phyloP scores from a whole-genome alignment of 768 basidiomycete species.

The Serendipita indica region DNA sequence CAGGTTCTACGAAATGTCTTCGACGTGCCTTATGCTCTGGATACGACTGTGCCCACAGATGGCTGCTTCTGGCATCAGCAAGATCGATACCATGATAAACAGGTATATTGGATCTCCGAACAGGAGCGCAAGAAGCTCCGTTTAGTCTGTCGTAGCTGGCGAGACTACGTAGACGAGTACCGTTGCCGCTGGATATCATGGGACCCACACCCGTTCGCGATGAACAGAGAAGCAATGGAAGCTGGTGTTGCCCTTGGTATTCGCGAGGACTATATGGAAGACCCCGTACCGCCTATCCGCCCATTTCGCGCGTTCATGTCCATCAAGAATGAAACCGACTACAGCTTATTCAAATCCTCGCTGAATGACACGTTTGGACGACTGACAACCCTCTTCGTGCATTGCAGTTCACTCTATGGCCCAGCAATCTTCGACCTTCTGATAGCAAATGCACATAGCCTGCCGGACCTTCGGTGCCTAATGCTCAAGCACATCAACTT shows the following conservation, averaged over 20 bases:
- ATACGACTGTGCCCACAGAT: neutral
- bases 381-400: neutral
- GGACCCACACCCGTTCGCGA: neutral
- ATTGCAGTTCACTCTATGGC: neutral
- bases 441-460: neutral
- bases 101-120: neutral
- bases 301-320: neutral
- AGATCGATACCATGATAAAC: neutral
- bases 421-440: neutral
- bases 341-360: neutral
- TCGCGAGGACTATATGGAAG: too few species aligned
- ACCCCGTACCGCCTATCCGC: neutral
- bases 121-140: neutral
- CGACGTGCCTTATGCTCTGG: neutral
- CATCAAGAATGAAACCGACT: neutral
- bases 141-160: neutral
- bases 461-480: neutral
- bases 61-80: neutral
- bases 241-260: neutral
- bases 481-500: neutral
- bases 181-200: neutral
- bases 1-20: neutral
- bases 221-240: neutral
- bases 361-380: neutral
- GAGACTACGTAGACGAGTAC: neutral